Evolutionary conservation across 208 protist species (phyloP), one percentile per base, ranked within the genome.

Genomic region (Acanthamoeba rhysodes): DNA sequence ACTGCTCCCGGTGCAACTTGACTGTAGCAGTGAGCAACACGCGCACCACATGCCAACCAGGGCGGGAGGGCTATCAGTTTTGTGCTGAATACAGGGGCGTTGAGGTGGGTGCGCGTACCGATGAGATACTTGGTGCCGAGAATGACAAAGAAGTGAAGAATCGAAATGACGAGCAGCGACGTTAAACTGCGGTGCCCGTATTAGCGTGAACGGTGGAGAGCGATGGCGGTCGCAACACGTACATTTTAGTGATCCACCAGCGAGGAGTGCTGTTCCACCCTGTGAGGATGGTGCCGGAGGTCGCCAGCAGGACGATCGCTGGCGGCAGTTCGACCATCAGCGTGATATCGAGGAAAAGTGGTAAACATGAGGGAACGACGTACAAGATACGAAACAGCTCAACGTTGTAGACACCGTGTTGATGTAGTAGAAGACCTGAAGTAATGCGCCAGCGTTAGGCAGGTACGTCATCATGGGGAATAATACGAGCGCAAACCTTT

Each of bases 81-180:
- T 24, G 57, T 64, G 57, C 10, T 2, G 20, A 4, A 5, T 64
- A 0, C 20, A 64, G 22, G 22, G 57, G 14, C 22, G 20, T 24
- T 24, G 20, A 6, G 55, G 10, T 62, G 20, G 22, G 24, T 62
- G 12, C 4, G 41, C 70, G 72, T 24, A 80, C 72, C 72, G 10
- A 80, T 80, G 37, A 80, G 72, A 3, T 48, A 80, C 72, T 80
- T 80, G 27, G 72, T 80, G 72, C 72, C 72, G 72, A 80, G 72
- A 29, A 80, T 80, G 32, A 80, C 72, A 48, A 80, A 80, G 72
- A 80, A 80, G 41, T 80, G 22, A 16, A 80, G 41, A 14, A 80
- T 80, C 12, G 72, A 80, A 8, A 80, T 4, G 24, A 80, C 72
- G 24, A 80, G 72, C 72, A 80, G 4, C 72, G 72, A 2, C 12